Conservation (phyloP, 2,329 filamentous ascomycete genomes). For the Arthrobotrys sphaeroides region DNA sequence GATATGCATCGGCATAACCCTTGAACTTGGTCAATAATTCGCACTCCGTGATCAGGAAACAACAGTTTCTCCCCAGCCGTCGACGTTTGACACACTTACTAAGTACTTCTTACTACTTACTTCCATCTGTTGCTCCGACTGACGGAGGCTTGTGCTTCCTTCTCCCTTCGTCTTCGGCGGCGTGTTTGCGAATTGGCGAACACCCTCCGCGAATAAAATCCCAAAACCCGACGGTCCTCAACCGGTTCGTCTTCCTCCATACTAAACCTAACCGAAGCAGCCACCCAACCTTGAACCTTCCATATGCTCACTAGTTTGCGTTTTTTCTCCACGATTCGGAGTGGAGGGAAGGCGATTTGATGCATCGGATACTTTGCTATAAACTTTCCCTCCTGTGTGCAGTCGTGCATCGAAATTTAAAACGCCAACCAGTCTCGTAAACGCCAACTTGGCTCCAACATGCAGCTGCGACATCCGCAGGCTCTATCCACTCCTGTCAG, state of each 20-base stretch:
- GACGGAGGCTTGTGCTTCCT: background rate
- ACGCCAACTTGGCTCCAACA: too few relatives aligned
- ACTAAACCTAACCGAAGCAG: background rate
- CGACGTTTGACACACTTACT: too few relatives aligned
- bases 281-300: background rate
- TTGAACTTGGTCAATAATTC: background rate
- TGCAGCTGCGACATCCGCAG: too few relatives aligned
- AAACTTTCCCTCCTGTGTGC: too few relatives aligned
- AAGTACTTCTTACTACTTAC: background rate
- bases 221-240: background rate
- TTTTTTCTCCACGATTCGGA: too few relatives aligned
- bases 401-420: too few relatives aligned
- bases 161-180: background rate
- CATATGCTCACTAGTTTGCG: too few relatives aligned
- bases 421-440: too few relatives aligned
- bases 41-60: background rate
- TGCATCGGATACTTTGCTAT: too few relatives aligned
- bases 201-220: background rate
- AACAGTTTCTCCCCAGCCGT: background rate
- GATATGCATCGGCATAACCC: background rate
- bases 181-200: background rate
- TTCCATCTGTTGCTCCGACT: constrained; percentile 2
- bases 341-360: too few relatives aligned
- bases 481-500: too few relatives aligned
- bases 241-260: background rate